A percentile compares a stretch with the other conserved stretches of the same genome.
Conservation (phyloP, 2,329 filamentous ascomycete species). For the Fusarium tupiense region DNA sequence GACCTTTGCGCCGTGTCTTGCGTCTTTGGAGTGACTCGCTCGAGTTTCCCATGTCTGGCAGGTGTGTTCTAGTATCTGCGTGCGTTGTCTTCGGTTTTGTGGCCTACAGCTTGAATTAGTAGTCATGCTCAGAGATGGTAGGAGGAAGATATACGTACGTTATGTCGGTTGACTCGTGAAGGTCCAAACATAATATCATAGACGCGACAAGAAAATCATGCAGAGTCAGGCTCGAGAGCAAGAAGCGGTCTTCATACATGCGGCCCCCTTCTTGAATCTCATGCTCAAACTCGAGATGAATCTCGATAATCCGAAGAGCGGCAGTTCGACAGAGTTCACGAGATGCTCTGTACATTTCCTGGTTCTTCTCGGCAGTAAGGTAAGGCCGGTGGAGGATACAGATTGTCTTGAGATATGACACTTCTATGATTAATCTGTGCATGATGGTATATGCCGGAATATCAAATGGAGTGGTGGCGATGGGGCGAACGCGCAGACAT, state of each 20-base stretch:
- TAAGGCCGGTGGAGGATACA: constrained; percentile 62
- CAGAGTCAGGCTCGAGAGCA: constrained; percentile 62
- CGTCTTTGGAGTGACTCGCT: constrained; percentile 52
- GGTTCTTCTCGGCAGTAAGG: constrained; percentile 52
- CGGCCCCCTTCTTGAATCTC: constrained; percentile 60
- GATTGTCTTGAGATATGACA: constrained; percentile 59
- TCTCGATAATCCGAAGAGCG: constrained; percentile 55
- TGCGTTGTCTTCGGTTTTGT: constrained; percentile 48
- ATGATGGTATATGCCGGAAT: constrained; percentile 58
- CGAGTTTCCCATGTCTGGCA: constrained; percentile 55
- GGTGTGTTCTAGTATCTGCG: constrained; percentile 52
- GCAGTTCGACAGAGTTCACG: constrained; percentile 55
- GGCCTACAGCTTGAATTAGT: constrained; percentile 29
- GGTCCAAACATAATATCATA: constrained; percentile 67
- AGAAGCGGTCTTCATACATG: constrained; percentile 62
- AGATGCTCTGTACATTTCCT: constrained; percentile 52
- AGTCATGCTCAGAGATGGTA: not conserved
- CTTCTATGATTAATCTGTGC: constrained; percentile 59
- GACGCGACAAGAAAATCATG: constrained; percentile 68
- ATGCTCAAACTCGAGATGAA: constrained; percentile 59
- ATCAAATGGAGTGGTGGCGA: constrained; percentile 54
- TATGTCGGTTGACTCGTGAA: constrained; percentile 52
- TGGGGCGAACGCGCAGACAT: constrained; percentile 53
- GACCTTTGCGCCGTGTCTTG: constrained; percentile 54
- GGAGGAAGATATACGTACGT: constrained; percentile 42